Base-by-base conservation (phyloP, 768 basidiomycete species). In the Coprinopsis strossmayeri region DNA sequence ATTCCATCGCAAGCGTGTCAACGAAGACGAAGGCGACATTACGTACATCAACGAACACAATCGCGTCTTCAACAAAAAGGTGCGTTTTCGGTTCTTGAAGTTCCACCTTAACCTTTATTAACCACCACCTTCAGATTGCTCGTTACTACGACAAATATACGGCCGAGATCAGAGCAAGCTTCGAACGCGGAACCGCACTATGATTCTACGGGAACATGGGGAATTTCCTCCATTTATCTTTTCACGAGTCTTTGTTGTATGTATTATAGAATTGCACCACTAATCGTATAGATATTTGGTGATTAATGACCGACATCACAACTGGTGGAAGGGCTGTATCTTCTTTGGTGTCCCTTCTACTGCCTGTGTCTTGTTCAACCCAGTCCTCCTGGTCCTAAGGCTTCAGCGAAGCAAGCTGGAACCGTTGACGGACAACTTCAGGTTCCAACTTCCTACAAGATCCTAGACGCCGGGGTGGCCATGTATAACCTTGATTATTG, bases 41-140 rank as follows among this genome's bases (percentile, higher is more conserved):
- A 98, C 93, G 3, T 99, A 98, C 64, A 99, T 99, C 78, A 99
- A 99, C 74, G 91, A 98, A 67, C 85, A 87, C 66, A 94, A 97
- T 67, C 81, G 91, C 54, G 92, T 96, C 40, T 98, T 96, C 78
- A 96, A 97, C 79, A 93, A 92, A 71, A 96, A 95, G 85, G 89
- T 84, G 23, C 15, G 65, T 54, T 23, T 5, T 18, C 32, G 23
- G 10, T 38, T 21, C 11, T 25, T 26, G 25, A 38, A 26, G 30
- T 35, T 30, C 34, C 45, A 10, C 40, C 45, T 17, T 7, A 15
- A 39, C 7, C 26, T 37, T 20, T 21, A 17, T 46, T n/a, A 28
- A 25, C 9, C 24, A 23, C 4, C 27, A 20, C 35, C 38, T 50
- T 25, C 3, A 92, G 89, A 92, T 94, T 70, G 87, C 88, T 3